Evolutionary conservation across 768 basidiomycete genomes (phyloP).

Genomic region (Trichaptum fuscoviolaceum): DNA sequence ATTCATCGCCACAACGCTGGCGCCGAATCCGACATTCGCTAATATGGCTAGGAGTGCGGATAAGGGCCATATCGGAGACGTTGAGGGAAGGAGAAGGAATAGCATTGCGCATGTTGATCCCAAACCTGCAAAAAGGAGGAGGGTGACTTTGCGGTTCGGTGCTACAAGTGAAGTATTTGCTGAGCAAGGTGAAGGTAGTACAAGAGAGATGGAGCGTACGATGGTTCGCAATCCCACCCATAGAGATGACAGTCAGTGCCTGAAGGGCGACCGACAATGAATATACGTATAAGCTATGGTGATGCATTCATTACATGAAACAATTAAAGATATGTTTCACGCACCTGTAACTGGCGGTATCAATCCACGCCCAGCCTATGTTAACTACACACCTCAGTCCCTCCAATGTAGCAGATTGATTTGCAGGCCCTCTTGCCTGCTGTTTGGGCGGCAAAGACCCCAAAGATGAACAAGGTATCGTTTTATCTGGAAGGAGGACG

Average conservation of each 20-base stretch:
- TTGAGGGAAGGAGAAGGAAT: conserved; percentile 71
- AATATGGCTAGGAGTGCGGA: conserved; percentile 64
- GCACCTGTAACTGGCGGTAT: conserved; percentile 89
- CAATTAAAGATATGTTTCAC: conserved; percentile 15
- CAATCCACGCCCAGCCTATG: conserved; percentile 81
- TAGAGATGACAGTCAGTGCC: conserved; percentile 91
- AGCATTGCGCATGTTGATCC: conserved; percentile 65
- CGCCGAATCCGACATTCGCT: conserved; percentile 85
- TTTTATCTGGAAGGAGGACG: conserved; percentile 64
- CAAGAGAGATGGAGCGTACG: conserved; percentile 43
- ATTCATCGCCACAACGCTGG: conserved; percentile 85
- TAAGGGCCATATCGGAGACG: conserved; percentile 64
- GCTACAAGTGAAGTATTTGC: conserved; percentile 33
- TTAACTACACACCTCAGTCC: conserved; percentile 66
- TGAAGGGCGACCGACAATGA: conserved; percentile 86
- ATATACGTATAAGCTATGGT: conserved; percentile 73
- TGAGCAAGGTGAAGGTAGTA: conserved; percentile 7
- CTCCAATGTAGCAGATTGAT: conserved; percentile 23
- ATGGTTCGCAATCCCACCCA: conserved; percentile 88
- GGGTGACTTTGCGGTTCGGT: conserved; percentile 68
- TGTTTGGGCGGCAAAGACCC: neutral
- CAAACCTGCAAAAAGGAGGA: conserved; percentile 66
- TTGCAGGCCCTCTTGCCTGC: neutral
- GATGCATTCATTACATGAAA: conserved; percentile 5
- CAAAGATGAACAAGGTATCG: conserved; percentile 43